Percentiles rank a stretch among this genome's conserved stretches.
Conservation (phyloP, 345 rosid species). For the Microcos paniculata region DNA sequence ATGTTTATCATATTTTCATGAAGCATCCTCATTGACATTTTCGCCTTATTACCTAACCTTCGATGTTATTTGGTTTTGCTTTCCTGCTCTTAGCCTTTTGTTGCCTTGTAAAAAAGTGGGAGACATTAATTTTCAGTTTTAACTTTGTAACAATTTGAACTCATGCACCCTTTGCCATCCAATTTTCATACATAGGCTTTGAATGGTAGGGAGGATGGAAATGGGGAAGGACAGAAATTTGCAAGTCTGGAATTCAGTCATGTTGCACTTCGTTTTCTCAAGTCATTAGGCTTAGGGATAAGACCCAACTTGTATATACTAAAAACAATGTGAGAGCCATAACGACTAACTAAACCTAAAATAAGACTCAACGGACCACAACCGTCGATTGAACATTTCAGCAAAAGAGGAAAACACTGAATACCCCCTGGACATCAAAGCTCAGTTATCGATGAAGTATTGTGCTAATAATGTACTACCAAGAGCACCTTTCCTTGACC, state of each 20-base stretch:
- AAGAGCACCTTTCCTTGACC: background rate
- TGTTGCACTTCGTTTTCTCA: background rate
- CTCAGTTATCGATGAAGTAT: background rate
- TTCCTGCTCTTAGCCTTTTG: slow-evolving; percentile 4
- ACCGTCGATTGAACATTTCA: background rate
- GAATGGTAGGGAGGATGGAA: background rate
- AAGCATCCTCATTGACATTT: background rate
- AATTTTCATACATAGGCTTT: background rate
- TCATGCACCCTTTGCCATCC: background rate
- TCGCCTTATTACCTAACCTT: background rate
- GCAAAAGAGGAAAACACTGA: background rate
- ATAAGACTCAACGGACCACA: background rate
- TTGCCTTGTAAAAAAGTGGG: background rate
- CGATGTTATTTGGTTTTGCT: background rate
- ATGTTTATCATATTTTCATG: background rate
- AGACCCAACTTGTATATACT: background rate
- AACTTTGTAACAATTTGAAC: background rate
- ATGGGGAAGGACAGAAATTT: slow-evolving; percentile 5
- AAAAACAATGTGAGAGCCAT: background rate
- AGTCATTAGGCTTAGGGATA: background rate
- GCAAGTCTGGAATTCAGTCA: background rate
- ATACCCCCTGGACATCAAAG: background rate
- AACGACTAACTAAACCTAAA: slow-evolving; percentile 1
- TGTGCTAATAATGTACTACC: background rate
- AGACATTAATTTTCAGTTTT: background rate